Percentiles rank a stretch among this genome's conserved stretches.
Evolutionary conservation across 202 grass and related monocot species (phyloP).

Genomic region (Elaeis oleifera): DNA sequence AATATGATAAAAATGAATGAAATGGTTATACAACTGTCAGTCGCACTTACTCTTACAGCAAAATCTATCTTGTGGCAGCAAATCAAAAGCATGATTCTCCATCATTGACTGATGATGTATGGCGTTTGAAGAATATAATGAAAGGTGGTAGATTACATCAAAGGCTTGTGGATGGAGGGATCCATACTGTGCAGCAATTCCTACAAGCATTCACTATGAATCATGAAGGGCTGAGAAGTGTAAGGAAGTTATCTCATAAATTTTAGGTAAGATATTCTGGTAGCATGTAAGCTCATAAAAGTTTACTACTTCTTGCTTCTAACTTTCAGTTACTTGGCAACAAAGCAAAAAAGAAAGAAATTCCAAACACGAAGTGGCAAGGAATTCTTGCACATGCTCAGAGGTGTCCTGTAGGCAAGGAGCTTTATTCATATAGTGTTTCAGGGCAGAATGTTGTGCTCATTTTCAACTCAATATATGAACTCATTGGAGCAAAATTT

Average conservation of each 20-base stretch:
- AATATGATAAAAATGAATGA: too few species aligned
- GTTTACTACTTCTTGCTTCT: not conserved
- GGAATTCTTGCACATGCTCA: conserved; percentile 40
- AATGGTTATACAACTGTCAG: too few species aligned
- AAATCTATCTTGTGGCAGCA: not conserved
- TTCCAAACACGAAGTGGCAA: conserved; percentile 22
- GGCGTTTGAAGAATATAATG: conserved; percentile 23
- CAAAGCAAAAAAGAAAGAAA: not conserved
- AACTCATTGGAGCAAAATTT: conserved; percentile 16
- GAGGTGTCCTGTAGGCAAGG: conserved; percentile 33
- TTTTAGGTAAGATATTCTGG: not conserved
- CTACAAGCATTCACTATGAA: conserved; percentile 12
- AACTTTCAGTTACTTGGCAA: conserved; percentile 14
- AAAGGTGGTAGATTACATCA: conserved; percentile 18
- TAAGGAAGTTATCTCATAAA: conserved; percentile 19
- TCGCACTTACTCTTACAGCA: too few species aligned
- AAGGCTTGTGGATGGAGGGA: conserved; percentile 13
- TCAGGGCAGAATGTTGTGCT: conserved; percentile 4
- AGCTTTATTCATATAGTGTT: conserved; percentile 30
- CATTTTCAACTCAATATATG: conserved; percentile 24
- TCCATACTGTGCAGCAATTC: conserved; percentile 30
- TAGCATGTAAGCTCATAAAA: too few species aligned
- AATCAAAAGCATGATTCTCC: conserved; percentile 29
- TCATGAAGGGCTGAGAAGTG: conserved; percentile 20
- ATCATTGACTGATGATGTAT: conserved; percentile 28